phyloP scores from a whole-genome alignment of 257 asterid species.

The Linaria vulgaris region DNA sequence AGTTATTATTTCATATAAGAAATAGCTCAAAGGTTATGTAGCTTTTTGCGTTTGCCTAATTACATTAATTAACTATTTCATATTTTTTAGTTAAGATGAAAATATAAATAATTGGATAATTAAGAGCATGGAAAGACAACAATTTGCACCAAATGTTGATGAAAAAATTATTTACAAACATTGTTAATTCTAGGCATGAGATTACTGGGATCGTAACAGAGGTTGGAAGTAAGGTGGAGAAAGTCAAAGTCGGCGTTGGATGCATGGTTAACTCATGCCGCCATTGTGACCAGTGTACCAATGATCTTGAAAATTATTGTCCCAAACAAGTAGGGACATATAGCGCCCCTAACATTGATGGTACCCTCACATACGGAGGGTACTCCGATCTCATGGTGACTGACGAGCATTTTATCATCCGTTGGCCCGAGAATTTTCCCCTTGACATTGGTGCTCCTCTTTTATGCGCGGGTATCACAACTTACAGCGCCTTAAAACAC shows the following conservation, averaged over 20 bases:
- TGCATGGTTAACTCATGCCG: conserved; percentile 40
- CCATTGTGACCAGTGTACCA: conserved; percentile 25
- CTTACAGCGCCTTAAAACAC: conserved; percentile 41
- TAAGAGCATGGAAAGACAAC: too few species aligned
- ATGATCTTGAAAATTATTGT: conserved; percentile 39
- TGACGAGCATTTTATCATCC: conserved; percentile 41
- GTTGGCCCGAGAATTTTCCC: conserved; percentile 52
- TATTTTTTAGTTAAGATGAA: too few species aligned
- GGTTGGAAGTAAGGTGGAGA: conserved; percentile 47
- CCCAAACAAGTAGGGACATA: conserved; percentile 14
- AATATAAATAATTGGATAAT: too few species aligned
- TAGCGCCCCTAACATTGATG: conserved; percentile 22
- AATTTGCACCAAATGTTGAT: too few species aligned
- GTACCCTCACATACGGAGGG: conserved; percentile 43
- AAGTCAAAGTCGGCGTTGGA: conserved; percentile 50
- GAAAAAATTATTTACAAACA: too few species aligned
- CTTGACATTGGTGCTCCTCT: conserved; percentile 49
- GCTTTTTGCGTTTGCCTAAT: too few species aligned
- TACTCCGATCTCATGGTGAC: conserved; percentile 45
- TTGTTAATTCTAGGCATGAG: conserved; percentile 38
- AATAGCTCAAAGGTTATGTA: too few species aligned
- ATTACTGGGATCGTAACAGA: conserved; percentile 45
- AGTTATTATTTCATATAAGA: too few species aligned
- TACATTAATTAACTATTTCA: too few species aligned
- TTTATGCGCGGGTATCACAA: conserved; percentile 53